Base-by-base conservation (phyloP, 495 filamentous ascomycete genomes). In the Hypoxylon crocopeplum region DNA sequence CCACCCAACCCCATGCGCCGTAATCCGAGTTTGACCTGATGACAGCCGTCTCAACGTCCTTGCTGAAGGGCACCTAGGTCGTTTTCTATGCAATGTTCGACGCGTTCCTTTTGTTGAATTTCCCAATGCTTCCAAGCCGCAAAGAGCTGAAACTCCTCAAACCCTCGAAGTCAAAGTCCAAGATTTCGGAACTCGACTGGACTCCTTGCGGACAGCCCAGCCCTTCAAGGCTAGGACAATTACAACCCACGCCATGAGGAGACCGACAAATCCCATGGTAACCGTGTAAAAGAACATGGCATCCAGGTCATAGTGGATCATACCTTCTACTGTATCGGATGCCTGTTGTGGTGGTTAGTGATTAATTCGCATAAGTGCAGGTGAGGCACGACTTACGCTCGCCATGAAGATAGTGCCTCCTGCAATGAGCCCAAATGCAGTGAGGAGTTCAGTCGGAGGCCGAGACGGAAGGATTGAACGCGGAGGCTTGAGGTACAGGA, bases 201-300 rank as follows among this genome's bases (percentile, higher is more conserved):
- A 54, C 69, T 93, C 85, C 53, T 76, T 83, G 63, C 86, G 83
- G 12, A 86, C 72, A 1, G 91, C 91, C 92, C 91, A 96, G 13
- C 91, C 93, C 72, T 96, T 97, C 63, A 97, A 71, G n/a, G 93
- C 86, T 42, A 97, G 82, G 2, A 89, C 70, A 25, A 92, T 45
- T 22, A 93, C 82, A 42, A 87, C 82, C 84, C 89, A 94, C 0
- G 92, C 88, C 91, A 97, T 94, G 29, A 96, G 70, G 62, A 97
- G 83, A 0, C 86, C 87, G 10, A 88, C 88, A 32, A 93, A 67
- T 3, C 93, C 93, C 83, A 96, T 87, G 20, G 86, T 88, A 6
- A 97, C 86, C 2, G 91, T 97, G 75, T 97, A 94, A 55, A 90
- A 83, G 73, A 97, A 96, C 93, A 97, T 97, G 49, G 91, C 90